These are phyloP conservation scores for Crithidia mellificae DNA, from an alignment of 208 protist species.

Conservation along the genomic window DNA sequence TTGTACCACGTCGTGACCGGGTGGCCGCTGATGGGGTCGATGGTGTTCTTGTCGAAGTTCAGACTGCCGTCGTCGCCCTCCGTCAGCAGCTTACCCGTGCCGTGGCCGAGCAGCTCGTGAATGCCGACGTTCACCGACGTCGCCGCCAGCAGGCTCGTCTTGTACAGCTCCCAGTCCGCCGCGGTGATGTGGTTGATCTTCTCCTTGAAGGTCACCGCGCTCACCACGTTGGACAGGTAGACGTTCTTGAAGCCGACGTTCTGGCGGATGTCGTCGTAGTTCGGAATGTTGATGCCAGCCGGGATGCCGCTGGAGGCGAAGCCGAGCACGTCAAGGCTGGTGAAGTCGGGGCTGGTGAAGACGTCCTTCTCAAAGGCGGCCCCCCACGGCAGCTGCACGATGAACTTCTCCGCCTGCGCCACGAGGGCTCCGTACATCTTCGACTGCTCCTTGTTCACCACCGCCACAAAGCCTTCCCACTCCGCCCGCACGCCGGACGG, in stretches of 20 bases:
- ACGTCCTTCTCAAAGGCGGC: conserved; percentile 85
- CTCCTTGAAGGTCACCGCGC: conserved; percentile 61
- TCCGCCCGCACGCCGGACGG: conserved; percentile 88
- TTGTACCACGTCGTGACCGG: conserved; percentile 84
- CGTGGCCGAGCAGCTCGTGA: conserved; percentile 94
- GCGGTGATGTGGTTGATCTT: conserved; percentile 75
- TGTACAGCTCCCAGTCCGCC: conserved; percentile 83
- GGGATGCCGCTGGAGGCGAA: conserved; percentile 90
- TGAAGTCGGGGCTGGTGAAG: conserved; percentile 92
- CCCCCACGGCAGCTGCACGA: conserved; percentile 85
- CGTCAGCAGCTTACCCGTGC: conserved; percentile 86
- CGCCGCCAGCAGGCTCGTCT: conserved; percentile 47
- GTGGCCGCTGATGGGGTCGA: conserved; percentile 78
- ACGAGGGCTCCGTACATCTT: conserved; percentile 77
- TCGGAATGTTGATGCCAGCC: conserved; percentile 91
- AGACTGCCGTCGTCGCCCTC: conserved; percentile 60
- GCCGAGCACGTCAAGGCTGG: conserved; percentile 88
- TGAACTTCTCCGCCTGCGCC: conserved; percentile 65
- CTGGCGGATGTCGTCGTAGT: conserved; percentile 92
- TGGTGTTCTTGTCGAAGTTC: conserved; percentile 71
- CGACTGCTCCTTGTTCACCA: conserved; percentile 89
- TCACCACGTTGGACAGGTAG: conserved; percentile 88
- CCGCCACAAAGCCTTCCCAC: conserved; percentile 92
- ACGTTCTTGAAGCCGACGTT: conserved; percentile 95
- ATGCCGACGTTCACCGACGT: conserved; percentile 93